These are phyloP conservation scores for Diplodia seriata DNA, from an alignment of 2,329 filamentous ascomycete species.

Conservation along the genomic window DNA sequence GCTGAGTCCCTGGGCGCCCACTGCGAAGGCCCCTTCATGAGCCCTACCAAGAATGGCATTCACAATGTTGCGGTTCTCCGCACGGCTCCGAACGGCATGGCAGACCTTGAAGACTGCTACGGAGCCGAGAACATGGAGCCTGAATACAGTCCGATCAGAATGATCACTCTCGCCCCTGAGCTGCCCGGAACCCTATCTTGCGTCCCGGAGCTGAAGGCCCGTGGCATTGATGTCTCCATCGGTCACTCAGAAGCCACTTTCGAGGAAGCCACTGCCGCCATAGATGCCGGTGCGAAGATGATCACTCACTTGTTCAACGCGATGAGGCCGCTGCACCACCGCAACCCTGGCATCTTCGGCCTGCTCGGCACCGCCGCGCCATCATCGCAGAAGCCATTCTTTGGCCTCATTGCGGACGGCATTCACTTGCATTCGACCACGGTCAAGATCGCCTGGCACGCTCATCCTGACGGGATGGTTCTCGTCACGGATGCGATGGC, in stretches of 20 bases:
- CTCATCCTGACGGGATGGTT: constrained; percentile 83
- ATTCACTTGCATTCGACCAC: constrained; percentile 89
- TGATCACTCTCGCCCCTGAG: constrained; percentile 89
- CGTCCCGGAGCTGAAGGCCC: constrained; percentile 70
- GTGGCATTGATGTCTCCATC: constrained; percentile 77
- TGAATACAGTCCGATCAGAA: constrained; percentile 63
- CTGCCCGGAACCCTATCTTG: constrained; percentile 70
- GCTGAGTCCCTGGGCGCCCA: constrained; percentile 90
- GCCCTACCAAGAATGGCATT: constrained; percentile 81
- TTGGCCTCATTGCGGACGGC: constrained; percentile 88
- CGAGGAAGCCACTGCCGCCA: constrained; percentile 75
- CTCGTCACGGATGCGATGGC: constrained; percentile 94
- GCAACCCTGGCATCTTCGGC: constrained; percentile 89
- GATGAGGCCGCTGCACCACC: constrained; percentile 88
- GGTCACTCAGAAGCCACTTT: constrained; percentile 89
- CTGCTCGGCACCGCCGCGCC: constrained; percentile 66
- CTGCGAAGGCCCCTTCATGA: constrained; percentile 89
- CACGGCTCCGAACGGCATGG: constrained; percentile 65
- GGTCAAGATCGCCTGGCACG: constrained; percentile 86
- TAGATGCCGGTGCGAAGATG: constrained; percentile 81
- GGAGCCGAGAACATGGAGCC: constrained; percentile 69
- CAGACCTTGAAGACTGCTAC: constrained; percentile 74
- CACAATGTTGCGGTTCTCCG: constrained; percentile 78
- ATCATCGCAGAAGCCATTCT: constrained; percentile 67
- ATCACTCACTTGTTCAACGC: constrained; percentile 95